A percentile compares a stretch with the other conserved stretches of the same genome.
Conservation (phyloP, 495 filamentous ascomycete species). For the Cryomyces minteri region DNA sequence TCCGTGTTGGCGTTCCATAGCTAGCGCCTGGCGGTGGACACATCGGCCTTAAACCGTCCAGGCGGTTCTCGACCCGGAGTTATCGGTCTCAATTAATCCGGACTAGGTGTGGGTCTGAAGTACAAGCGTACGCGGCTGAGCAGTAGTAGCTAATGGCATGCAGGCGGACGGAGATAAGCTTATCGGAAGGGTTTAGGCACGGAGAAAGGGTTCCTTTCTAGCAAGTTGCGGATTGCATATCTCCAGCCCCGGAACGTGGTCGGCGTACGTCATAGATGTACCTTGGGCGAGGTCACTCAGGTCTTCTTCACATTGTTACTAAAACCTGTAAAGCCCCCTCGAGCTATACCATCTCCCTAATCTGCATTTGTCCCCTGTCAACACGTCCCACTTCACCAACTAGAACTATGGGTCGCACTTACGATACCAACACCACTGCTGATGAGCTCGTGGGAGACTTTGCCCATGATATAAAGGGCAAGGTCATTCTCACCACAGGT, state of each 20-base stretch:
- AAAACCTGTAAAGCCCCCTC: too few relatives aligned
- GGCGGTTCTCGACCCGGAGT: too few relatives aligned
- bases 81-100: neutral
- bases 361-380: too few relatives aligned
- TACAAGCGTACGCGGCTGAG: neutral
- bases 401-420: neutral
- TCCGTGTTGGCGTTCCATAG: too few relatives aligned
- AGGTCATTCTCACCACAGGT: neutral
- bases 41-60: too few relatives aligned
- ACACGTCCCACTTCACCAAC: too few relatives aligned
- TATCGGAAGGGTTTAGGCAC: neutral
- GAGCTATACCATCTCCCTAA: too few relatives aligned
- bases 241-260: neutral
- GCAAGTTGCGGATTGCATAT: neutral
- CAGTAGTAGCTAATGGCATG: neutral
- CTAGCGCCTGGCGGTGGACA: too few relatives aligned
- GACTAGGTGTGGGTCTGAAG: neutral
- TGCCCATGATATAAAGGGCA: neutral
- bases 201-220: neutral
- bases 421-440: neutral
- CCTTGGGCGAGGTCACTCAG: too few relatives aligned
- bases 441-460: neutral
- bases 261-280: too few relatives aligned
- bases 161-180: neutral
- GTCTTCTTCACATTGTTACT: too few relatives aligned